Conservation (phyloP, 345 rosid genomes). For the Heritiera littoralis region DNA sequence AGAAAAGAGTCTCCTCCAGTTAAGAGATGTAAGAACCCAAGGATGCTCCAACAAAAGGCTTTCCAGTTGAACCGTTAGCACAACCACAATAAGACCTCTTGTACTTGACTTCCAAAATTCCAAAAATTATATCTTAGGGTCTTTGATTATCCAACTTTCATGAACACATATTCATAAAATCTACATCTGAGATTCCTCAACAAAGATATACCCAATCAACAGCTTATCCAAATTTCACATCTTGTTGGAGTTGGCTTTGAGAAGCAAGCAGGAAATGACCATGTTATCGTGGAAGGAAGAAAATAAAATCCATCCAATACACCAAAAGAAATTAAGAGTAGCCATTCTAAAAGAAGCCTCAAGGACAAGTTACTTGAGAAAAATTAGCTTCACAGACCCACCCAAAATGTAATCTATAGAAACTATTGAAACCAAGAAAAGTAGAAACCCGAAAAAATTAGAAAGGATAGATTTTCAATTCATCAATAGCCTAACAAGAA, state of each 20-base stretch:
- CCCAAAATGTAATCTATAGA: not conserved
- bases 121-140: not conserved
- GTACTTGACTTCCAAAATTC: not conserved
- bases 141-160: not conserved
- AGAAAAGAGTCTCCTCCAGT: not conserved
- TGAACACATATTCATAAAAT: not conserved
- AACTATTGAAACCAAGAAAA: not conserved
- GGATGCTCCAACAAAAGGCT: not conserved
- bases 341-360: not conserved
- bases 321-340: not conserved
- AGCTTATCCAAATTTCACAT: not conserved
- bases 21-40: not conserved
- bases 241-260: not conserved
- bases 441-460: not conserved
- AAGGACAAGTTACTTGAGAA: not conserved
- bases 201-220: not conserved
- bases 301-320: not conserved
- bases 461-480: not conserved
- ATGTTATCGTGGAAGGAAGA: not conserved
- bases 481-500: not conserved
- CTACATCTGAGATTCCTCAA: not conserved
- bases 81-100: not conserved
- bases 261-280: not conserved
- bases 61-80: not conserved
- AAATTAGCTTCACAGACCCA: not conserved